phyloP scores from a whole-genome alignment of 768 basidiomycete genomes.

The Phylloporus scabripes region DNA sequence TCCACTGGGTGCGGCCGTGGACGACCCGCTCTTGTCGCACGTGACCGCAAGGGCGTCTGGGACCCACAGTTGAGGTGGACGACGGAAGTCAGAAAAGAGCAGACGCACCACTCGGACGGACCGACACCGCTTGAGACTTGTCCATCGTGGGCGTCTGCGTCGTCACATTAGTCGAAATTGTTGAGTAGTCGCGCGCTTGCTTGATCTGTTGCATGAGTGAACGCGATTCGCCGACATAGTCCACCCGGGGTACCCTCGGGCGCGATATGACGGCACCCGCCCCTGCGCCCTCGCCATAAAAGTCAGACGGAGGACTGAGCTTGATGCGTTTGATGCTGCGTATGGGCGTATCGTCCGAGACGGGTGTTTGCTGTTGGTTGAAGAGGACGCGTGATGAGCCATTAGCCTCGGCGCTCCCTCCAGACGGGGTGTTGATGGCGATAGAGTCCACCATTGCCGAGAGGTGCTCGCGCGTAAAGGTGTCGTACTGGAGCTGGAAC shows the following conservation, averaged over 20 bases:
- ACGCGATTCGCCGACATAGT: slow-evolving; percentile 74
- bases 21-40: slow-evolving; percentile 20
- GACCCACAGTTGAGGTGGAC: slow-evolving; percentile 1
- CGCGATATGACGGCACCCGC: slow-evolving; percentile 46
- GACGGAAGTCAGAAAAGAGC: not conserved
- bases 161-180: slow-evolving; percentile 58
- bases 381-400: slow-evolving; percentile 44
- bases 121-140: slow-evolving; percentile 6
- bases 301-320: slow-evolving; percentile 63
- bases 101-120: slow-evolving; percentile 14
- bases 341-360: slow-evolving; percentile 44
- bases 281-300: slow-evolving; percentile 45
- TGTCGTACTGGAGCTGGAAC: slow-evolving; percentile 95
- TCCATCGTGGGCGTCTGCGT: slow-evolving; percentile 23
- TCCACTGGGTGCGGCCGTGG: slow-evolving; percentile 30
- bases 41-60: slow-evolving; percentile 14
- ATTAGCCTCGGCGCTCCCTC: slow-evolving; percentile 39
- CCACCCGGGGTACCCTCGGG: slow-evolving; percentile 45
- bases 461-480: slow-evolving; percentile 90
- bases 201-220: slow-evolving; percentile 79
- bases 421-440: slow-evolving; percentile 71
- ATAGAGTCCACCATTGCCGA: slow-evolving; percentile 94
- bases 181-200: slow-evolving; percentile 71
- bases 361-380: slow-evolving; percentile 42
- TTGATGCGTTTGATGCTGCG: slow-evolving; percentile 79